These are phyloP conservation scores for Malassezia restricta DNA, from an alignment of 1,284 basidiomycete species.

Conservation along the genomic window DNA sequence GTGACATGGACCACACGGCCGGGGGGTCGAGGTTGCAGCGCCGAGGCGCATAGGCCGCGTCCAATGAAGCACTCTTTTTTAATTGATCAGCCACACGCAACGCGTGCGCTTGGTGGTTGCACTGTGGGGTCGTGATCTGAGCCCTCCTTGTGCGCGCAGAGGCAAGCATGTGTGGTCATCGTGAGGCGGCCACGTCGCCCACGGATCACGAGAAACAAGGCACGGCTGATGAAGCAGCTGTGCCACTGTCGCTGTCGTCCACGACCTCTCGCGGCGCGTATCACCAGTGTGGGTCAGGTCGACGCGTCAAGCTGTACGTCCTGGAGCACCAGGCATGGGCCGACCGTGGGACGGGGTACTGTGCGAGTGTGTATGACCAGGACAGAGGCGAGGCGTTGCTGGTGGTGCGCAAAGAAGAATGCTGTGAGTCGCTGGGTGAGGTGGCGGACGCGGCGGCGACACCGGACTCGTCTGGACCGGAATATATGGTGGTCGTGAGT, in stretches of 20 bases:
- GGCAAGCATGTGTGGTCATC: too few species aligned
- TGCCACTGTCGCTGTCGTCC: slow-evolving; percentile 17
- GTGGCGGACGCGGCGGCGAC: slow-evolving; percentile 26
- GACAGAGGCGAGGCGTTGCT: slow-evolving; percentile 37
- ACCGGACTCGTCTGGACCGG: slow-evolving; percentile 40
- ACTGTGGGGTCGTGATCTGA: too few species aligned
- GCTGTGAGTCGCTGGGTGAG: slow-evolving; percentile 30
- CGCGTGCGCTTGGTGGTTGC: too few species aligned
- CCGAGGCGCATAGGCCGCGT: too few species aligned
- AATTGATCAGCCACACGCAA: too few species aligned
- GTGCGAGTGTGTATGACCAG: slow-evolving; percentile 45
- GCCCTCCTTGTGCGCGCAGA: too few species aligned
- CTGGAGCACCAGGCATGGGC: slow-evolving; percentile 40
- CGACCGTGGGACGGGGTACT: slow-evolving; percentile 43
- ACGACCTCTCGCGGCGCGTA: slow-evolving; percentile 37
- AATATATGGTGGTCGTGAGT: slow-evolving; percentile 39
- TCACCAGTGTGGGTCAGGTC: slow-evolving; percentile 43
- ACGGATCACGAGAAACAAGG: too few species aligned
- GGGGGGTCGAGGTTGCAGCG: too few species aligned
- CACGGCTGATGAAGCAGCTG: background rate
- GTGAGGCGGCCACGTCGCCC: too few species aligned
- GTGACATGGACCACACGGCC: too few species aligned
- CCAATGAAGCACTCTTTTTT: too few species aligned
- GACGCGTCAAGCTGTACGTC: slow-evolving; percentile 43
- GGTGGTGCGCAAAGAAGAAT: slow-evolving; percentile 37